Evolutionary conservation across 192 early-diverging fungal species (phyloP), one percentile per base, ranked within the genome.

Genomic region (Entomortierella chlamydospora): DNA sequence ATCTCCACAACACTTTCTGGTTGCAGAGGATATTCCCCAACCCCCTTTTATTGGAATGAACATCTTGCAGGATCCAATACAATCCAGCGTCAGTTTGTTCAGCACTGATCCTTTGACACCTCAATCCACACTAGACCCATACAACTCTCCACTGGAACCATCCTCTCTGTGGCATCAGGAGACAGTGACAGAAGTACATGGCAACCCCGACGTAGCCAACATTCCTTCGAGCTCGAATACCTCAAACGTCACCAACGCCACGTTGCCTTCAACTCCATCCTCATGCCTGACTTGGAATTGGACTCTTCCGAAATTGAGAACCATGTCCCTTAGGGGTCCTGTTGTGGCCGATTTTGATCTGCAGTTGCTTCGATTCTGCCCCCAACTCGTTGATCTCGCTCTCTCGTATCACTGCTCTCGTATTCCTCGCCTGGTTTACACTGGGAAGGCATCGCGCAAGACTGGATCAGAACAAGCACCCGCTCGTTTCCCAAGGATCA

Each of bases 351-450:
- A 60, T 65, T 73, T 73, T 33, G 71, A 73, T 31, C 34, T 73
- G 47, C 7, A 56, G n/a, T 20, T 73, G 8, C 57, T 64, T 34
- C 71, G 71, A 42, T 58, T 57, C 39, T 73, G 71, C 25, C 71
- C 71, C 6, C 71, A 73, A 39, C 39, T 73, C 55, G 57, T 43
- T 22, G 61, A 73, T 39, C 34, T 73, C 13, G 71, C 71, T 4
- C 49, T 73, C 22, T 73, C 71, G 2, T 64, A 64, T 25, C 71
- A 73, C 41, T 73, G 71, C 28, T 57, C 71, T 6, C 63, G 71
- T 23, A 37, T 73, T 11, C 71, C 71, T 3, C 71, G 61, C 23
- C 29, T 73, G 41, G 49, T 60, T 17, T 73, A 58, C 20, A 54
- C 71, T 18, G 33, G 31, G 25, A 34, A 52, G 1, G 1, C 18